phyloP scores from a whole-genome alignment of 2,329 filamentous ascomycete genomes.

The Sordariomycetes sp. region DNA sequence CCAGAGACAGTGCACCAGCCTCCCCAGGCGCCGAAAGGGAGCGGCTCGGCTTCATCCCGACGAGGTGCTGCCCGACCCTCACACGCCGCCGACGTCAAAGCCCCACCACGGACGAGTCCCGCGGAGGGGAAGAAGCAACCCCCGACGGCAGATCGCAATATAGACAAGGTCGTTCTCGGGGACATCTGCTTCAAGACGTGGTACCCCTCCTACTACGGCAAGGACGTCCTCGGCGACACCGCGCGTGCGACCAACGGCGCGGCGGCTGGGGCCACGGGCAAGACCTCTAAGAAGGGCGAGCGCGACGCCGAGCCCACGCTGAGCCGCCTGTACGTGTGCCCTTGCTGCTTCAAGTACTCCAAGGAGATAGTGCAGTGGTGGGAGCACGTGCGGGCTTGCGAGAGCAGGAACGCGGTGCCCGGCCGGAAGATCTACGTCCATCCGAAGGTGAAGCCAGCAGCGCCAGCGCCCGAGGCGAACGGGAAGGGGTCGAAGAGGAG shows the following conservation, averaged over 20 bases:
- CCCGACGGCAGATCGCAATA: conserved; percentile 56
- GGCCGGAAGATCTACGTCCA: conserved; percentile 67
- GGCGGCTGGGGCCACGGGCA: neutral
- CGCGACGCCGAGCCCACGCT: conserved; percentile 32
- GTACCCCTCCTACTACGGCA: conserved; percentile 87
- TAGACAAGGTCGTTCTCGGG: conserved; percentile 78
- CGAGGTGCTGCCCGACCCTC: conserved; percentile 3
- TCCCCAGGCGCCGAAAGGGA: neutral
- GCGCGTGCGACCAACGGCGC: conserved; percentile 18
- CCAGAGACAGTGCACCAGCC: conserved; percentile 11
- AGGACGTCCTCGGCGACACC: conserved; percentile 49
- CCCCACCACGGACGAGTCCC: conserved; percentile 16
- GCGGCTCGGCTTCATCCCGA: conserved; percentile 6
- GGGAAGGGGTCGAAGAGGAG: conserved; percentile 20
- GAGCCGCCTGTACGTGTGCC: conserved; percentile 73
- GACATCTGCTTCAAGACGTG: conserved; percentile 77
- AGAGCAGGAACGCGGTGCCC: conserved; percentile 39
- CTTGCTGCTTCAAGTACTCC: conserved; percentile 90
- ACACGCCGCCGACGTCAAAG: neutral
- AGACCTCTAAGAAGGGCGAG: conserved; percentile 7
- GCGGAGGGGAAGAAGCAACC: conserved; percentile 14
- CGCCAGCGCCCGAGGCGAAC: neutral
- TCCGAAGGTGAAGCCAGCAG: conserved; percentile 17
- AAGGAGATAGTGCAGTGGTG: conserved; percentile 49
- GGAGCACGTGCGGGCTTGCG: conserved; percentile 47